phyloP scores from a whole-genome alignment of 805 yeast species.

The Saturnispora galanensis region DNA sequence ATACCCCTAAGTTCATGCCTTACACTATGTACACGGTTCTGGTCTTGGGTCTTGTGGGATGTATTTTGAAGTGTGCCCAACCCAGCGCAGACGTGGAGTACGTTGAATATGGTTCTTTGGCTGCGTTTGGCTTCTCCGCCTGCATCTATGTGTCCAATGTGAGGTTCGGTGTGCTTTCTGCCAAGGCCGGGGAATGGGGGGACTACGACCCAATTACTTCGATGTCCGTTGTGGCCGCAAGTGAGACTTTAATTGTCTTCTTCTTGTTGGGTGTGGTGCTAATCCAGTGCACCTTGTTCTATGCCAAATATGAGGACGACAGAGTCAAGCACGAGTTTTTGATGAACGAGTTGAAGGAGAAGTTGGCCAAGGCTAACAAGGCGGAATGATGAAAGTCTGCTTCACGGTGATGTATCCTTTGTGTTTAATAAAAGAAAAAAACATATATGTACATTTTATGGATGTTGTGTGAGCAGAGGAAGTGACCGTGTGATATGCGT shows the following conservation, averaged over 20 bases:
- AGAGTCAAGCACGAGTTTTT: constrained; percentile 20
- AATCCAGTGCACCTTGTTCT: constrained; percentile 83
- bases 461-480: too few species aligned
- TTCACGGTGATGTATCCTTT: too few species aligned
- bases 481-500: too few species aligned
- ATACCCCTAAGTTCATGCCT: constrained; percentile 48
- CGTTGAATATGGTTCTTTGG: constrained; percentile 83
- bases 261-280: constrained; percentile 70
- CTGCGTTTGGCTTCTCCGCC: constrained; percentile 59
- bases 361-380: constrained; percentile 14
- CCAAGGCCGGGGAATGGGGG: constrained; percentile 77
- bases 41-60: constrained; percentile 60
- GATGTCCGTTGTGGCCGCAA: constrained; percentile 83
- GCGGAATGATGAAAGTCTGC: too few species aligned
- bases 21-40: constrained; percentile 54
- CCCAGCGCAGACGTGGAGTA: constrained; percentile 78
- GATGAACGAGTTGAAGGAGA: constrained; percentile 17
- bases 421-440: too few species aligned
- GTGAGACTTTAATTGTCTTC: constrained; percentile 64
- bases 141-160: constrained; percentile 82
- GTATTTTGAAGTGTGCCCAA: constrained; percentile 68
- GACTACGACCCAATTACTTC: constrained; percentile 85
- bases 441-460: too few species aligned
- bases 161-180: constrained; percentile 66
- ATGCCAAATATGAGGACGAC: constrained; percentile 39